A percentile compares a stretch with the other conserved stretches of the same genome.
These are phyloP conservation scores for Penicillium samsonianum DNA, from an alignment of 495 filamentous ascomycete species.

Conservation along the genomic window DNA sequence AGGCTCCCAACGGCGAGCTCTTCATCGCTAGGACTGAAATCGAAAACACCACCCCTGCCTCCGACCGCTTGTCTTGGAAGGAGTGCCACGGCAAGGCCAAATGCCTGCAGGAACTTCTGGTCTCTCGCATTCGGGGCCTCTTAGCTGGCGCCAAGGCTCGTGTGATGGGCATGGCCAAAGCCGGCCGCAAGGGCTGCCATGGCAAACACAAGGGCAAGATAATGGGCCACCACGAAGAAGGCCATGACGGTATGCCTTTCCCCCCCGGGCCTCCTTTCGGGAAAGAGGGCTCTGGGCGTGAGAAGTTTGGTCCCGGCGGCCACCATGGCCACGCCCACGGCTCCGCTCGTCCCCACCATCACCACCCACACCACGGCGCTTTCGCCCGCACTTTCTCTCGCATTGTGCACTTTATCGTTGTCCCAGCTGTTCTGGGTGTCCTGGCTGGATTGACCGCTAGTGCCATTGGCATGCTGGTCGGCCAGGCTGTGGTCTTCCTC, in stretches of 20 bases:
- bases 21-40: slow-evolving; percentile 41
- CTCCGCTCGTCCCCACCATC: slow-evolving; percentile 26
- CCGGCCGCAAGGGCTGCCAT: slow-evolving; percentile 35
- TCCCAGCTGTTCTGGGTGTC: slow-evolving; percentile 50
- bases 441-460: slow-evolving; percentile 52
- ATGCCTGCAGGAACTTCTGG: slow-evolving; percentile 42
- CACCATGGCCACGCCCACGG: slow-evolving; percentile 18
- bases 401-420: slow-evolving; percentile 51
- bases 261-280: slow-evolving; percentile 8
- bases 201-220: slow-evolving; percentile 26
- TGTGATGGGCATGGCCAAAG: slow-evolving; percentile 35
- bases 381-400: slow-evolving; percentile 47
- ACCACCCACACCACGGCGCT: slow-evolving; percentile 36
- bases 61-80: slow-evolving; percentile 41
- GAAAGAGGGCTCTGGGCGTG: slow-evolving; percentile 7
- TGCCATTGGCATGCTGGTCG: slow-evolving; percentile 56
- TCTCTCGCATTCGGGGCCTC: slow-evolving; percentile 41
- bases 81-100: slow-evolving; percentile 43
- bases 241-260: slow-evolving; percentile 18
- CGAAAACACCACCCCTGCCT: slow-evolving; percentile 37
- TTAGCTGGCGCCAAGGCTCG: slow-evolving; percentile 44
- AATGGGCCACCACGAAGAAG: slow-evolving; percentile 18
- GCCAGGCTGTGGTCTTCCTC: slow-evolving; percentile 51
- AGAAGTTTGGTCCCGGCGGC: slow-evolving; percentile 18
- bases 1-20: slow-evolving; percentile 37